Base-by-base conservation (phyloP, 768 basidiomycete species). In the Rossbeevera mucosa region DNA sequence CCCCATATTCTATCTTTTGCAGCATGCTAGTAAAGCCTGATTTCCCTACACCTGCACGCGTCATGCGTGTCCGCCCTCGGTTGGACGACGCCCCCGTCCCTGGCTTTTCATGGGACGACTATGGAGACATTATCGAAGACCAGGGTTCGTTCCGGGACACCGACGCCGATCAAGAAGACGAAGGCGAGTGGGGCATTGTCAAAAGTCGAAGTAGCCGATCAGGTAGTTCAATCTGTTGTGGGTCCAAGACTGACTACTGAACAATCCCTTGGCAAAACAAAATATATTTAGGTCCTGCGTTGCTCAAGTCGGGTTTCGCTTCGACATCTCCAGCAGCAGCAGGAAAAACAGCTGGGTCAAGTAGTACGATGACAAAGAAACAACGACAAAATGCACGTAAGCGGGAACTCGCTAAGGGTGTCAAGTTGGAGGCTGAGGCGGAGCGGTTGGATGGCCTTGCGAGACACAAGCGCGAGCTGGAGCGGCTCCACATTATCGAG, bases 31-130 rank as follows among this genome's bases (percentile, higher is more conserved):
- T 82, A 59, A 71, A 74, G 16, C 74, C 86, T 2, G 79, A 84
- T 62, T 66, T 77, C 47, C 69, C 82, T 65, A 42, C 66, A 68
- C 14, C 82, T 25, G 73, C 86, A n/a, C 81, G 83, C 30, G 85
- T 89, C 52, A 80, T 87, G 74, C 86, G 86, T 21, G 76, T 89
- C 4, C 76, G 76, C 56, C 81, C 85, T 14, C 68, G 61, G 9
- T 68, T 80, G n/a, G 75, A 76, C 51, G 82, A 85, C 50, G 72
- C 74, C 38, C 83, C 86, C 14, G 81, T 79, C 7, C 67, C 73
- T 6, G 86, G 87, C 0, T 86, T 85, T 64, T 80, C 85, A 0
- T 88, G 85, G 88, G 82, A 71, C 0, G 87, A 90, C 71, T 89
- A 89, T 60, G 88, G 89, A 51, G 85, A 88, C 47, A 80, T 80